Evolutionary conservation across 495 filamentous ascomycete species (phyloP), one percentile per base, ranked within the genome.

Genomic region (Acidiella bohemica): DNA sequence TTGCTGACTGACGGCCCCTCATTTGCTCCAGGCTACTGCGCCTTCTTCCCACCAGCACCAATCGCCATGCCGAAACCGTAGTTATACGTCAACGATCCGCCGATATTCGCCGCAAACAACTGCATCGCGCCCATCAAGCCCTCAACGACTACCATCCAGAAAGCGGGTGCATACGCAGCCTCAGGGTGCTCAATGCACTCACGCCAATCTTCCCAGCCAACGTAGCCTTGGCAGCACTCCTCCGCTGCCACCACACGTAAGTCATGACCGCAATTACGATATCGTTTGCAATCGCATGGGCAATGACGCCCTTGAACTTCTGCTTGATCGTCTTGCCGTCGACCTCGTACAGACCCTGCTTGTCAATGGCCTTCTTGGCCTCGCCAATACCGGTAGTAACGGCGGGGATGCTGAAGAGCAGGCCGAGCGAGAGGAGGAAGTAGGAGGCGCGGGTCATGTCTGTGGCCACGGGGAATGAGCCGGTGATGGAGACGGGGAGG

Each of bases 261-360:
- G 41, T 18, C 18, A 24, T 42, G 4, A 50, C 21, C 10, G 13
- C 35, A 22, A 46, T 19, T 20, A 53, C 44, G 13, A 50, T 36
- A 36, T 53, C 45, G 26, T 50, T 53, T 11, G 34, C 34, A 17
- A 46, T 32, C 10, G 50, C 46, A 30, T 53, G 50, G n/a, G 46
- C 46, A 24, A 53, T 42, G 21, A 40, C 26, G 22, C 34, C 42
- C 41, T 53, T 53, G 36, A 49, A 44, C 32, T 53, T 53, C 20
- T 41, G 30, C 20, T 43, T 38, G 35, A 50, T 35, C 30, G 44
- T 43, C 20, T 42, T 40, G 39, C 40, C 40, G 36, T 53, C 50
- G 9, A 27, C 18, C 36, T 53, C 50, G 40, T 50, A 46, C 9
- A 50, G 39, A 39, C 50, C 50, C n/a, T 43, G 44, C 35, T 48